Base-by-base conservation (phyloP, 2,329 filamentous ascomycete genomes). In the Fusarium scirpi region DNA sequence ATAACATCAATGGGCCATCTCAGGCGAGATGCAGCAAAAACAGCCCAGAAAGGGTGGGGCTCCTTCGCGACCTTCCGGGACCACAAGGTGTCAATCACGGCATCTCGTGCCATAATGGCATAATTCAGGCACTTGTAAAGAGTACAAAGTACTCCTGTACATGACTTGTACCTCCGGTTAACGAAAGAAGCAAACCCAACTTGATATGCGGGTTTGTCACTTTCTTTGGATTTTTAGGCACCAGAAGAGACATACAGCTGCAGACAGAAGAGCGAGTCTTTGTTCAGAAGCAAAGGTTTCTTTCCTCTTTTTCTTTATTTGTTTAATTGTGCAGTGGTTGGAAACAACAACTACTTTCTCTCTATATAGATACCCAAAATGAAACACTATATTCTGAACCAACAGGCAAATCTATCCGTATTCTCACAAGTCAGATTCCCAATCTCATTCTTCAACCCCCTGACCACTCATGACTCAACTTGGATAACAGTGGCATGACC, bases 401-500 rank as follows among this genome's bases (percentile, higher is more conserved):
- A 38, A 30, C 7, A 45, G 11, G 22, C n/a, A n/a, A 38, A 57
- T 38, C 34, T 52, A 12, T 20, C 49, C 18, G 10, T 38, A 6
- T 38, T n/a, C 25, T 59, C 16, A 38, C 46, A 58, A 52, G 48
- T 38, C 30, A 48, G 40, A 58, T 54, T 44, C 24, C 22, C 41
- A 62, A 51, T 67, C 51, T 43, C 51, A 58, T 62, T 53, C 56
- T 38, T 46, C 18, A 15, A 69, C 27, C 49, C 49, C 56, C 48
- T 66, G 56, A 25, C 55, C 55, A 49, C 43, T 34, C 63, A 67
- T 66, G 63, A 56, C 56, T 59, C 55, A 34, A 62, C 55, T 29
- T 29, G 43, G 29, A 62, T 47, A 60, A 40, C 38, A 65, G 57
- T 75, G 73, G 73, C 71, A 64, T 75, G 73, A 75, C 69, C 69